Evolutionary conservation across 2,329 filamentous ascomycete genomes (phyloP), one percentile per base, ranked within the genome.

Genomic region (Aspergillus sp.): DNA sequence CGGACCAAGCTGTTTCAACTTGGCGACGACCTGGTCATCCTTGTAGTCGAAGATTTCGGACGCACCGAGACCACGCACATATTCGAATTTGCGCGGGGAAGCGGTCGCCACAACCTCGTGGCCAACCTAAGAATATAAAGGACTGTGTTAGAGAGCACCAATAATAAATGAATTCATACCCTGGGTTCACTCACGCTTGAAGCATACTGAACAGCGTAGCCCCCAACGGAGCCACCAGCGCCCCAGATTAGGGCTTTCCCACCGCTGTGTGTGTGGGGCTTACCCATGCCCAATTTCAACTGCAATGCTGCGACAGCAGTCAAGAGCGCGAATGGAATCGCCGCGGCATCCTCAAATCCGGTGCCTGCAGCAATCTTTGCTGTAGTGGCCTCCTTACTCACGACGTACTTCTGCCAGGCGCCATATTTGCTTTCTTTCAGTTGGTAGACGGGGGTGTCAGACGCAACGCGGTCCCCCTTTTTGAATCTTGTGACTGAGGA

Each of bases 171-270:
- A 19, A 19, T 19, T 19, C 19, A 19, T 19, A 19, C 19, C 19
- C 19, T 19, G 19, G 19, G 19, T 19, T 19, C 19, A 19, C 19
- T 19, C 19, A 19, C 19, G 19, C 19, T 19, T 19, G 19, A 19
- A 19, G 70, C 70, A 7, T 73, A 54, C 47, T 75, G 72, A 38
- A 74, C 67, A 1, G 67, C 69, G 4, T 55, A 58, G 30, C 63
- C 63, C 0, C 75, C 74, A 1, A 75, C 72, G n/a, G 64, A 66
- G 0, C 71, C 70, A 2, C 71, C 68, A 1, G 75, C 77, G n/a
- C 76, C 76, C 73, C 75, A 79, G 12, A 78, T 57, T 3, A 79
- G 53, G 1, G 49, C 42, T 35, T 47, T 42, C 8, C 42, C 44
- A 5, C 42, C 43, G n/a, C 6, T 5, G 8, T 10, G 6, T 9